Evolutionary conservation across 75 land plant species (phyloP), one percentile per base, ranked within the genome.

Genomic region (Cunninghamia lanceolata): DNA sequence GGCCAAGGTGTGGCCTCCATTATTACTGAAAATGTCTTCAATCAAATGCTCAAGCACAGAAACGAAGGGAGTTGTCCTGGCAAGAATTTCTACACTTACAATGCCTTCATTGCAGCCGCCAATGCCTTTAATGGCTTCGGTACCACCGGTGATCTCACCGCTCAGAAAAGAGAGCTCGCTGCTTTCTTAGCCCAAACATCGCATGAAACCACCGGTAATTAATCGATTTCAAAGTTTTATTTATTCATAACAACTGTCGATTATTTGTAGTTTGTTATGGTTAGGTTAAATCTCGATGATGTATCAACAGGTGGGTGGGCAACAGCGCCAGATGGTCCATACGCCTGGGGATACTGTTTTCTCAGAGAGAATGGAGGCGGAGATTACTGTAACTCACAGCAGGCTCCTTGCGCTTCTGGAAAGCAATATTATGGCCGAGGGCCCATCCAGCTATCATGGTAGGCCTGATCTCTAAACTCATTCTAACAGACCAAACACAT

Each of bases 101-200:
- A 86, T 1, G 90, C 93, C 71, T 95, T 94, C 89, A 70, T 93
- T 28, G 39, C 85, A 15, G 96, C 97, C 40, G 93, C 95, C 19
- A 81, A 54, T 0, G 84, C 94, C 16, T 95, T 91, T 75, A 0
- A 63, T 0, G 92, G 82, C 32, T 95, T 95, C 43, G 94, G 85
- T 2, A 89, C 90, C 56, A 88, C 96, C 19, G 94, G 97, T 19
- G 86, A 86, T 66, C 0, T 3, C 16, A 85, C 34, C 14, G 81
- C 84, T 0, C 86, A 87, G 35, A 91, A 93, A 85, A 88, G 92
- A 81, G 97, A 95, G 88, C 77, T 95, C 53, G 97, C 97, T 15
- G 96, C 96, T 36, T 95, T 95, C 87, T 89, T 93, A 0, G 97
- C 82, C 14, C 93, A 95, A 86, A 93, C 96, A 10, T 89, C 92